Evolutionary conservation across 1,284 basidiomycete species (phyloP).

Genomic region (Ganoderma lucidum): DNA sequence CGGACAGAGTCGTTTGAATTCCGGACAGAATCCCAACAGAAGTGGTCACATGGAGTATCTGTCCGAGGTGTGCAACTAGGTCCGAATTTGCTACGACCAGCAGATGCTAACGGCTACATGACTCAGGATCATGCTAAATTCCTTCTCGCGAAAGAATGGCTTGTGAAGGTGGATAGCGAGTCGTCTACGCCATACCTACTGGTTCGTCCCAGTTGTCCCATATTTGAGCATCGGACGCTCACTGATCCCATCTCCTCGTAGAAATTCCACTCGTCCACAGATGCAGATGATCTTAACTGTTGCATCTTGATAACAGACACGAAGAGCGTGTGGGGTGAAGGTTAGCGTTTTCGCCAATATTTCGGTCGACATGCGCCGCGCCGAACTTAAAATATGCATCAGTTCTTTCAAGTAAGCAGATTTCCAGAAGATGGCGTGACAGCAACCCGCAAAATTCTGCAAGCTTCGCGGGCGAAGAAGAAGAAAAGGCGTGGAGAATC

Average conservation of each 20-base stretch:
- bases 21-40: constrained; percentile 18
- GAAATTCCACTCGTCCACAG: constrained; percentile 68
- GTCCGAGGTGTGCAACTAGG: constrained; percentile 55
- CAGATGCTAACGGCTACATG: constrained; percentile 11
- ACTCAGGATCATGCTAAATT: constrained; percentile 63
- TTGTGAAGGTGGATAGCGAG: constrained; percentile 66
- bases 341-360: constrained; percentile 43
- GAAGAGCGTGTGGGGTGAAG: constrained; percentile 78
- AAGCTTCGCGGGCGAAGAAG: constrained; percentile 41
- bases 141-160: constrained; percentile 74
- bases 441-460: constrained; percentile 49
- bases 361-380: not conserved
- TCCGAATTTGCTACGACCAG: constrained; percentile 16
- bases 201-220: constrained; percentile 53
- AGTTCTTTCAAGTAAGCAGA: constrained; percentile 66
- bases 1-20: constrained; percentile 5
- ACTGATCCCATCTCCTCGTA: constrained; percentile 21
- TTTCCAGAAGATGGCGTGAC: constrained; percentile 72
- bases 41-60: constrained; percentile 52
- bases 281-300: constrained; percentile 61
- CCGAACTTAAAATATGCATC: not conserved
- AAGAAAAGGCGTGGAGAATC: constrained; percentile 64
- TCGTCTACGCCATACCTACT: constrained; percentile 73
- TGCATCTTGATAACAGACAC: constrained; percentile 76
- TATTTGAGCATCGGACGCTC: constrained; percentile 12